Conservation (phyloP, 495 filamentous ascomycete genomes). For the Tuber brumale region DNA sequence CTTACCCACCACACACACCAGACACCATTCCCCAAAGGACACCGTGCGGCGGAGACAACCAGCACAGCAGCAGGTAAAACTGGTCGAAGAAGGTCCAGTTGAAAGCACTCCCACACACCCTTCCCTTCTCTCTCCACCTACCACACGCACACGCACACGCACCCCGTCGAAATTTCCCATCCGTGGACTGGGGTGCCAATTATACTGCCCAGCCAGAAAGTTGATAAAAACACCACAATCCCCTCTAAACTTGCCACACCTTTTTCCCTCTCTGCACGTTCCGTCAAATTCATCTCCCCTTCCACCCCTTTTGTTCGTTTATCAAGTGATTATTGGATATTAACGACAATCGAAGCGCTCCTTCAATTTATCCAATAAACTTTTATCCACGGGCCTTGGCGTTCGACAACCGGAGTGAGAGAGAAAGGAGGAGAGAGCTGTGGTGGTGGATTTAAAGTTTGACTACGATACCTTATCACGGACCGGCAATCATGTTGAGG, state of each 20-base stretch:
- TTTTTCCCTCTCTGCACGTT: neutral
- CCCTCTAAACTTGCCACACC: conserved; percentile 1
- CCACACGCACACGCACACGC: neutral
- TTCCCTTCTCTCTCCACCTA: neutral
- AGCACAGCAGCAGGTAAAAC: neutral
- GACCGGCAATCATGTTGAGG: conserved; percentile 13
- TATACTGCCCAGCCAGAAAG: neutral
- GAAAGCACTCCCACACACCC: neutral
- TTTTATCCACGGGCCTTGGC: neutral
- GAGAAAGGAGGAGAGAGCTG: neutral
- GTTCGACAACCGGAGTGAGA: neutral
- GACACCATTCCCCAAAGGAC: neutral
- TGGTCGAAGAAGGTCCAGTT: neutral
- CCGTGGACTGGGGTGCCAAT: neutral
- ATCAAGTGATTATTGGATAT: neutral
- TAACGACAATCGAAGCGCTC: neutral
- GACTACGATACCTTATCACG: neutral
- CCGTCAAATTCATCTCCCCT: neutral
- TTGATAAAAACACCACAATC: conserved; percentile 4
- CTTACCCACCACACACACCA: neutral
- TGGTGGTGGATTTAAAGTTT: neutral
- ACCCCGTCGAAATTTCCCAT: neutral
- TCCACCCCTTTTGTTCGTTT: neutral
- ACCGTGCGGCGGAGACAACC: neutral
- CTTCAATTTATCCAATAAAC: neutral